These are phyloP conservation scores for Bocquillonia castaneifolia DNA, from an alignment of 441 rosid genomes.

Conservation along the genomic window DNA sequence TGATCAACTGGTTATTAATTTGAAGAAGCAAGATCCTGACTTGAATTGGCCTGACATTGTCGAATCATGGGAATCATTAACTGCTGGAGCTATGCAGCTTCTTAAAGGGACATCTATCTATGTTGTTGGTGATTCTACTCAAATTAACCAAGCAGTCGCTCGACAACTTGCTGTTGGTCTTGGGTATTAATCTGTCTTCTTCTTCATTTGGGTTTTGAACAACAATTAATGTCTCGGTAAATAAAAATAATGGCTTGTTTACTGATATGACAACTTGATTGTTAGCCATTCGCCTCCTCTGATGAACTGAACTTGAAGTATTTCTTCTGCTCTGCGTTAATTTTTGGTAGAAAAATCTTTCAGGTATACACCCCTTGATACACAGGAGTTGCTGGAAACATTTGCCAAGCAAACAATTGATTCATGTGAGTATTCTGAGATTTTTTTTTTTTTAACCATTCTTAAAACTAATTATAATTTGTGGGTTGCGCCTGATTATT, in stretches of 20 bases:
- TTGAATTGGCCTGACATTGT: constrained; percentile 88
- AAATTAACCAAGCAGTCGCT: constrained; percentile 71
- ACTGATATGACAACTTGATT: neutral
- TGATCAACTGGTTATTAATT: constrained; percentile 67
- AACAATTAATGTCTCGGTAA: too few species aligned
- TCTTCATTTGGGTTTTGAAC: neutral
- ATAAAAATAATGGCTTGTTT: neutral
- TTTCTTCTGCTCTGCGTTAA: constrained; percentile 1
- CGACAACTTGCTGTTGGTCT: constrained; percentile 76
- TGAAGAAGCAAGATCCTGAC: constrained; percentile 80
- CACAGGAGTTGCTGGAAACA: constrained; percentile 71
- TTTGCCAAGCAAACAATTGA: constrained; percentile 62
- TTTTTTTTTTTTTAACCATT: neutral
- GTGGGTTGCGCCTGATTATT: too few species aligned
- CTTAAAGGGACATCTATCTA: constrained; percentile 86
- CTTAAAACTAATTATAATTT: too few species aligned
- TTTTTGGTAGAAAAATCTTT: constrained; percentile 18
- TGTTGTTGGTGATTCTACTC: constrained; percentile 67
- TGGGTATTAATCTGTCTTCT: constrained; percentile 44
- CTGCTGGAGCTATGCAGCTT: constrained; percentile 70
- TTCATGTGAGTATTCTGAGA: constrained; percentile 57
- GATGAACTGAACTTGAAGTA: too few species aligned
- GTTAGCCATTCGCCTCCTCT: neutral
- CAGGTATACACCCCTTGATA: constrained; percentile 77
- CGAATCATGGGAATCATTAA: constrained; percentile 87